Evolutionary conservation across 257 asterid species (phyloP).

Genomic region (Rhazya stricta): DNA sequence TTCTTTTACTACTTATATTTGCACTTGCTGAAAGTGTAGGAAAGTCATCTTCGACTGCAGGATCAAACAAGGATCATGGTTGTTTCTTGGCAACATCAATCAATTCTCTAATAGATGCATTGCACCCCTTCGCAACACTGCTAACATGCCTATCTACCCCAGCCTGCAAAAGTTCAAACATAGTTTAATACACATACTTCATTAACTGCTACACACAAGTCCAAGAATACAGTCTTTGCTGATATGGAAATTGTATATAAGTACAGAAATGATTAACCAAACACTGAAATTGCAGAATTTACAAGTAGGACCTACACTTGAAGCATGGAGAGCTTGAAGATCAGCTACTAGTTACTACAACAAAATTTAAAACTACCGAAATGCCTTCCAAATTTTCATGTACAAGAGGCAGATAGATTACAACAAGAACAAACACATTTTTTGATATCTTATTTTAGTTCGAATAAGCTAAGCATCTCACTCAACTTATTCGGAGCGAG

Average conservation of each 20-base stretch:
- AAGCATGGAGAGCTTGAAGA: neutral
- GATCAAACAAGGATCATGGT: neutral
- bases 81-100: neutral
- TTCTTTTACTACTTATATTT: constrained; percentile 21
- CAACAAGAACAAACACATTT: too few species aligned
- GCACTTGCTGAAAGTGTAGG: constrained; percentile 25
- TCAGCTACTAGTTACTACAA: too few species aligned
- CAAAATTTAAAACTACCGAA: too few species aligned
- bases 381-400: too few species aligned
- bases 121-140: too few species aligned
- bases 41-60: constrained; percentile 18
- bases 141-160: neutral
- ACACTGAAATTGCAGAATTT: neutral
- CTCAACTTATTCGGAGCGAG: too few species aligned
- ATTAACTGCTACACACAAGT: neutral
- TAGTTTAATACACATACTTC: neutral
- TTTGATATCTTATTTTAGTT: too few species aligned
- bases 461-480: too few species aligned
- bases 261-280: neutral
- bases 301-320: neutral
- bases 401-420: too few species aligned
- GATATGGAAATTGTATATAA: neutral
- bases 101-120: neutral
- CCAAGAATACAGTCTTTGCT: neutral
- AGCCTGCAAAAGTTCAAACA: neutral